A percentile compares a stretch with the other conserved stretches of the same genome.
Conservation (phyloP, 305 asterid species). For the Fraxinus floribunda region DNA sequence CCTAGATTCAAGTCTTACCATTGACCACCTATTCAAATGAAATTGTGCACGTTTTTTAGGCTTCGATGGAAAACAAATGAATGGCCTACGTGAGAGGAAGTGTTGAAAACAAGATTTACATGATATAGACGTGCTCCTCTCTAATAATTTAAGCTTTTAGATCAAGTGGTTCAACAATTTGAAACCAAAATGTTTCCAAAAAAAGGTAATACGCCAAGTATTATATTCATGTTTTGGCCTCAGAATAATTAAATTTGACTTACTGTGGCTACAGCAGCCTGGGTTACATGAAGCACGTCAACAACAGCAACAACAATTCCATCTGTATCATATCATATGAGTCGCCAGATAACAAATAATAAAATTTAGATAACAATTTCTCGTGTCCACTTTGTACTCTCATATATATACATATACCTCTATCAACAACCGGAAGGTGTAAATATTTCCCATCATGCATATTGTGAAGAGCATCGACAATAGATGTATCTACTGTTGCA, state of each 20-base stretch:
- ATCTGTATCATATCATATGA: constrained; percentile 39
- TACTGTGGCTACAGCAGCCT: constrained; percentile 87
- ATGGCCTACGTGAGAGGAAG: no score
- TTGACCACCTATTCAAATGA: no score
- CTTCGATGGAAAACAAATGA: no score
- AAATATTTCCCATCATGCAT: constrained; percentile 93
- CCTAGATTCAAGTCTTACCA: no score
- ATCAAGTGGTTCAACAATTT: background rate
- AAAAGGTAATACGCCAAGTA: background rate
- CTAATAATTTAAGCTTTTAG: background rate
- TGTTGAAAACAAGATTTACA: background rate
- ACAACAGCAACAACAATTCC: constrained; percentile 72
- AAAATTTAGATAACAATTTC: background rate
- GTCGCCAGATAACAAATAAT: constrained; percentile 12
- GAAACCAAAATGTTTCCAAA: background rate
- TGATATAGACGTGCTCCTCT: background rate
- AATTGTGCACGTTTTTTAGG: no score
- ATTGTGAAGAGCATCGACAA: constrained; percentile 92
- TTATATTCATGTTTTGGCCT: no score
- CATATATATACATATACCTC: constrained; percentile 41
- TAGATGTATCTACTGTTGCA: constrained; percentile 74
- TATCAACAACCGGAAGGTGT: constrained; percentile 88
- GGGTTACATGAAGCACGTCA: constrained; percentile 82
- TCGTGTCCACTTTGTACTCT: no score
- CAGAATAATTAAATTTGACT: constrained; percentile 30